These are phyloP conservation scores for Pythium rishiriense DNA, from an alignment of 352 stramenopile genomes.

Conservation along the genomic window DNA sequence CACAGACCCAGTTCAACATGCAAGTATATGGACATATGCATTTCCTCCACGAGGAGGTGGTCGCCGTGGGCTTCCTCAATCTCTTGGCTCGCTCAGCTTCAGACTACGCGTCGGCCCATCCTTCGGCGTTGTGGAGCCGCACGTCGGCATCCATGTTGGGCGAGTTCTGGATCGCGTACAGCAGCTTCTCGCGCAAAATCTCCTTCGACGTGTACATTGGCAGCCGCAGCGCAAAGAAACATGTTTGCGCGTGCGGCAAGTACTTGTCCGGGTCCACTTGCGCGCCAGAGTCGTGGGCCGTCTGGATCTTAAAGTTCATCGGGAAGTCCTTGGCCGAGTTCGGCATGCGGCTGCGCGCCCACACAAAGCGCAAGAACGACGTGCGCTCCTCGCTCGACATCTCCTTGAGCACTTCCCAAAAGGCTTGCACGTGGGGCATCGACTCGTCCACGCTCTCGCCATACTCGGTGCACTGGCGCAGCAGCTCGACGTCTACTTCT, in stretches of 20 bases:
- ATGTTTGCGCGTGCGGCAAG: conserved; percentile 98
- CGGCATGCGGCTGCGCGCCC: conserved; percentile 95
- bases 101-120: conserved; percentile 79
- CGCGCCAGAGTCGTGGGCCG: conserved; percentile 78
- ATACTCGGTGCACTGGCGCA: conserved; percentile 97
- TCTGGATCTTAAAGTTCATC: conserved; percentile 94
- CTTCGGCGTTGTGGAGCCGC: conserved; percentile 90
- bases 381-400: conserved; percentile 95
- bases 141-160: conserved; percentile 95
- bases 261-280: conserved; percentile 86
- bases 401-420: conserved; percentile 97
- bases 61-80: neutral
- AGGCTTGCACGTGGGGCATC: conserved; percentile 90
- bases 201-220: conserved; percentile 94
- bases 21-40: neutral
- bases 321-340: conserved; percentile 97
- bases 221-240: conserved; percentile 98
- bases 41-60: too few species aligned
- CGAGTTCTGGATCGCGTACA: conserved; percentile 96
- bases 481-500: conserved; percentile 96
- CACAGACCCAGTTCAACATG: too few species aligned
- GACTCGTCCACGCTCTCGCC: conserved; percentile 92
- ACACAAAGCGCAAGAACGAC: conserved; percentile 98
- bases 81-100: neutral
- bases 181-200: conserved; percentile 78